A percentile compares a stretch with the other conserved stretches of the same genome.
Conservation (phyloP, 1,284 basidiomycete species). For the Rhodotorula sp. region DNA sequence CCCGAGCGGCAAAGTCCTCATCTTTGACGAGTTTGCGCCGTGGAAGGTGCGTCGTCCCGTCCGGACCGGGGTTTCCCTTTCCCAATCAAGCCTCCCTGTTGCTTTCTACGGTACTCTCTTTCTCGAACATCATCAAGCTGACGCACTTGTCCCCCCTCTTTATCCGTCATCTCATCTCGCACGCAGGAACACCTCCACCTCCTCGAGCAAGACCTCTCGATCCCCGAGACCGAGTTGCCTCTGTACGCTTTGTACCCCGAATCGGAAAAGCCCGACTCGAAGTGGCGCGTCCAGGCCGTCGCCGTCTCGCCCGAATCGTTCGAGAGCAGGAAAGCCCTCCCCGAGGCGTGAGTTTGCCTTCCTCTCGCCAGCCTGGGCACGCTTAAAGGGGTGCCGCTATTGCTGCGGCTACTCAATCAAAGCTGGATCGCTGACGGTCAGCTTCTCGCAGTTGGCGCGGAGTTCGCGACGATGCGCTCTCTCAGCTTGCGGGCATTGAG, state of each 20-base stretch:
- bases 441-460: constrained; percentile 69
- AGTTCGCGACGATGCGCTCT: constrained; percentile 77
- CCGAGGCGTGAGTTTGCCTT: constrained; percentile 59
- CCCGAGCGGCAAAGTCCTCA: constrained; percentile 70
- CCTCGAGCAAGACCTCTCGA: constrained; percentile 63
- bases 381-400: not conserved
- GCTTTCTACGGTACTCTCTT: too few relatives aligned
- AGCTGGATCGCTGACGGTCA: too few relatives aligned
- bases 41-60: constrained; percentile 69
- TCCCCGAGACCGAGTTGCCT: constrained; percentile 57
- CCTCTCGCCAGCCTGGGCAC: not conserved
- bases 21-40: constrained; percentile 76
- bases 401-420: not conserved
- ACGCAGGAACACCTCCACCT: constrained; percentile 87
- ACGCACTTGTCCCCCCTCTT: not conserved
- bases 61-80: not conserved
- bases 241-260: constrained; percentile 92
- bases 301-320: constrained; percentile 80
- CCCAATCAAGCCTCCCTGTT: not conserved
- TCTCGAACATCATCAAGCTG: too few relatives aligned
- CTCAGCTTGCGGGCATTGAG: constrained; percentile 66
- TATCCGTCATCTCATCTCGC: constrained; percentile 15
- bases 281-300: constrained; percentile 94
- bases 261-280: constrained; percentile 58
- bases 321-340: constrained; percentile 83